Base-by-base conservation (phyloP, 2,329 filamentous ascomycete genomes). In the Xylaria sp. region DNA sequence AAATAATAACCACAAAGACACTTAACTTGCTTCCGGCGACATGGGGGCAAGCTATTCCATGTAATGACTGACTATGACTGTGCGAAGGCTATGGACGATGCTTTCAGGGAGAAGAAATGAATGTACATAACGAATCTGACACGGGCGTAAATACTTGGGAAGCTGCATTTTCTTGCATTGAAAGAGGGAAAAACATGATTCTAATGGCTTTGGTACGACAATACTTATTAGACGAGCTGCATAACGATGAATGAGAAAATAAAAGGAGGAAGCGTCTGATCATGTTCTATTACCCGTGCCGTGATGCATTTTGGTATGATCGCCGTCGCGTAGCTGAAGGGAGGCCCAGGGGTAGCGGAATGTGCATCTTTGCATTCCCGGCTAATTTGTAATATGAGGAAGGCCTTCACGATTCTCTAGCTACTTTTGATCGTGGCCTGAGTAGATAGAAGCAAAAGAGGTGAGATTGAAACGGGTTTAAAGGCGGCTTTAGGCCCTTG, bases 81-180 rank as follows among this genome's bases (percentile, higher is more conserved):
- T n/a, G 24, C 51, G 17, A 34, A 30, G 9, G 4, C 27, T 55
- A 57, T 51, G 39, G 47, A 53, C 12, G 24, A 42, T 24, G 30
- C 17, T 51, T 47, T 27, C 17, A 56, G 27, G 17, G 27, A 9
- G n/a, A 45, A 12, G 17, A 50, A 12, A 34, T 21, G 12, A 53
- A 64, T 67, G 64, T 69, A 67, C 27, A 69, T 64, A 64, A 12
- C 8, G 56, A 60, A 61, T 67, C 60, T 66, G 30, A 61, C 1
- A 32, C 12, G 1, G 50, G 56, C 64, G 60, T 64, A 61, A 57
- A 67, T 67, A 63, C 17, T 48, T 45, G 36, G 42, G 21, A 48
- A 30, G 2, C 21, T 61, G 45, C 34, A 58, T 61, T 47, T 61
- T 36, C 47, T 60, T 54, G 57, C 57, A 57, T 65, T n/a, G 47